These are phyloP conservation scores for Oehlia diaphana DNA, from an alignment of 192 early-diverging fungal genomes.

Conservation along the genomic window DNA sequence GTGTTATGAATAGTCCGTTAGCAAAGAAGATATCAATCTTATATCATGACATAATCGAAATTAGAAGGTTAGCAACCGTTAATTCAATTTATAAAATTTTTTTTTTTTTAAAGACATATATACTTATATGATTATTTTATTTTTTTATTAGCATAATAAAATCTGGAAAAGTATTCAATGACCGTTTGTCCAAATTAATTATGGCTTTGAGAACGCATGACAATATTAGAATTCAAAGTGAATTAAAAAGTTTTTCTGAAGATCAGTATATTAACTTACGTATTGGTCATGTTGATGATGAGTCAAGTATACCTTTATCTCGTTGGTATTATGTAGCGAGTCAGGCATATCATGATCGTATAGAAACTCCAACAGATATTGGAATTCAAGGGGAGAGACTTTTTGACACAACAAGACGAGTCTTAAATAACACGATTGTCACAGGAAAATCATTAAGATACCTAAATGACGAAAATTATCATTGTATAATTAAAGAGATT, in stretches of 20 bases:
- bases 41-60: neutral
- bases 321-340: neutral
- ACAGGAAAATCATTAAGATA: neutral
- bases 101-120: neutral
- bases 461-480: neutral
- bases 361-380: neutral
- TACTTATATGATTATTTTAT: no score
- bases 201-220: neutral
- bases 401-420: neutral
- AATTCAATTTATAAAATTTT: neutral
- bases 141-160: neutral
- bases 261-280: neutral
- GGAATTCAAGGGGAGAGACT: neutral
- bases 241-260: neutral
- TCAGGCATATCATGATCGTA: neutral
- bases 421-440: neutral
- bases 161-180: neutral
- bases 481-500: neutral
- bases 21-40: neutral
- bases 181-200: neutral
- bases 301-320: neutral
- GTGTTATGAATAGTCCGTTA: neutral
- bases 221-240: neutral
- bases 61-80: neutral
- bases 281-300: neutral